These are phyloP conservation scores for Oryza coarctata DNA, from an alignment of 176 grass and related monocot species.

Conservation along the genomic window DNA sequence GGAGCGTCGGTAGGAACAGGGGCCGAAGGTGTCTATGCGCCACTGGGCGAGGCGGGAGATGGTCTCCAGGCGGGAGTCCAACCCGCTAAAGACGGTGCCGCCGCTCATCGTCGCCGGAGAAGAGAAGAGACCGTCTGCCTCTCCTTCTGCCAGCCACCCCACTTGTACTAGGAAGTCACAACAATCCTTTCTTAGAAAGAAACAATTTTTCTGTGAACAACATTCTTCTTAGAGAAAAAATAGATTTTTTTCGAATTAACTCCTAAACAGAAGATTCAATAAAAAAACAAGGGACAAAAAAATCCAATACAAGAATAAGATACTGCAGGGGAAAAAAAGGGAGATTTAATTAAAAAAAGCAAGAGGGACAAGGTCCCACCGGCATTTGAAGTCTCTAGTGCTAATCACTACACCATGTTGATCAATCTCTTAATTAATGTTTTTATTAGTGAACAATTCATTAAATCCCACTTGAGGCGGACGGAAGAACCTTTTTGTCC, in stretches of 20 bases:
- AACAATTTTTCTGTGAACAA: neutral
- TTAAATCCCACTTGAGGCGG: neutral
- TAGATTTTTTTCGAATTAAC: neutral
- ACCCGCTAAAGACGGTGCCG: conserved; percentile 17
- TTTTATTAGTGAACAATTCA: too few relatives aligned
- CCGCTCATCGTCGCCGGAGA: conserved; percentile 11
- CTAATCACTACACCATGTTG: conserved; percentile 99
- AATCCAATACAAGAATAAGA: neutral
- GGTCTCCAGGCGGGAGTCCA: conserved; percentile 82
- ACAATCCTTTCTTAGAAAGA: too few relatives aligned
- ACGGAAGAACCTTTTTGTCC: too few relatives aligned
- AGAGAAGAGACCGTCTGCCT: too few relatives aligned
- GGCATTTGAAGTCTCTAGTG: conserved; percentile 99
- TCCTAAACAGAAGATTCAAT: too few relatives aligned
- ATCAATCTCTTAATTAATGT: too few relatives aligned
- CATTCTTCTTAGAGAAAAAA: neutral
- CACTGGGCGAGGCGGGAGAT: conserved; percentile 89
- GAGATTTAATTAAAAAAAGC: neutral
- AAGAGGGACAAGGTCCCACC: conserved; percentile 14
- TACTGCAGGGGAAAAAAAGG: too few relatives aligned
- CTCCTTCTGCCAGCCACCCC: too few relatives aligned
- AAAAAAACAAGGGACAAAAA: too few relatives aligned
- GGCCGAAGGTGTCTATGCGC: conserved; percentile 86
- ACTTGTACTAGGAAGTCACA: too few relatives aligned
- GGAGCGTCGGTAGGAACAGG: conserved; percentile 83